phyloP scores from a whole-genome alignment of 1,139 yeast genomes.

The Saccharomyces pastorianus region DNA sequence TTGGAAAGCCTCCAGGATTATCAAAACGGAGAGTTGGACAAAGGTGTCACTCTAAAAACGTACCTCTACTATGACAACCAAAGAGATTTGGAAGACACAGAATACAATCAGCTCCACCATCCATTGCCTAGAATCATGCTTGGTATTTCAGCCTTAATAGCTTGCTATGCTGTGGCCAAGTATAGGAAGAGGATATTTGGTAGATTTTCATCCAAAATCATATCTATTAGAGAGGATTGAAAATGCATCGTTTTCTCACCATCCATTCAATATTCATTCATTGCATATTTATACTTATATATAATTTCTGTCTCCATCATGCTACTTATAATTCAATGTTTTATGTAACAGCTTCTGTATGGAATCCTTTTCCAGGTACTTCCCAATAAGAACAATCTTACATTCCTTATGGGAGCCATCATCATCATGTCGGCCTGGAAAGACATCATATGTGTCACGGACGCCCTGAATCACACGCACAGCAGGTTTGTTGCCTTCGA shows the following conservation, averaged over 20 bases:
- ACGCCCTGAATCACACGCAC: conserved; percentile 82
- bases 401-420: conserved; percentile 35
- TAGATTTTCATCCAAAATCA: background rate
- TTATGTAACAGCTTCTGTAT: conserved; percentile 16
- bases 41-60: conserved; percentile 20
- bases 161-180: conserved; percentile 10
- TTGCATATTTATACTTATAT: background rate
- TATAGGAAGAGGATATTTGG: conserved; percentile 15
- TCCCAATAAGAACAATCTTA: conserved; percentile 80
- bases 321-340: conserved; percentile 2
- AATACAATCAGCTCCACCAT: conserved; percentile 14
- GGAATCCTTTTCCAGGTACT: conserved; percentile 39
- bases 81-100: conserved; percentile 11
- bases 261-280: background rate
- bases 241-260: background rate
- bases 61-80: conserved; percentile 7
- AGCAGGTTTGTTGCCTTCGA: conserved; percentile 23
- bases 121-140: conserved; percentile 13
- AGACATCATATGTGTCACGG: conserved; percentile 78
- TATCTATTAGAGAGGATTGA: background rate
- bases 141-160: conserved; percentile 8
- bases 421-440: conserved; percentile 37
- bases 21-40: conserved; percentile 17
- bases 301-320: background rate
- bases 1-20: conserved; percentile 15